Evolutionary conservation across 768 basidiomycete genomes (phyloP).

Genomic region (Zangia roseola): DNA sequence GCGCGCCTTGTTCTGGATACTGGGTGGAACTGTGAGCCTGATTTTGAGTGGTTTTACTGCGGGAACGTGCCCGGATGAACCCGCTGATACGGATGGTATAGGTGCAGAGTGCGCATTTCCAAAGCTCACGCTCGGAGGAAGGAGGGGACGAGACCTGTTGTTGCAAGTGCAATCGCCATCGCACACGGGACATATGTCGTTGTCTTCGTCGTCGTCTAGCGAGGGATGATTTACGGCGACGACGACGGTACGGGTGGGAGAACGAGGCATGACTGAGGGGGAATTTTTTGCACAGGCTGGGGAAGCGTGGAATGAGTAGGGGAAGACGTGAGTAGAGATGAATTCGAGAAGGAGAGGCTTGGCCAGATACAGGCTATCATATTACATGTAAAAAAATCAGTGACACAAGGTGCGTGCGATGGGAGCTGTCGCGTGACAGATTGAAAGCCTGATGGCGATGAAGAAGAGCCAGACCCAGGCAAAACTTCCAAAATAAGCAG

Average conservation of each 20-base stretch:
- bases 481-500: slow-evolving; percentile 25
- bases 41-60: slow-evolving; percentile 55
- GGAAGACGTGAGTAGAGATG: slow-evolving; percentile 22
- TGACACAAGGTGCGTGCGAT: slow-evolving; percentile 30
- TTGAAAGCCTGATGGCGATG: slow-evolving; percentile 29
- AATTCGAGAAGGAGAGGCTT: slow-evolving; percentile 22
- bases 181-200: slow-evolving; percentile 89
- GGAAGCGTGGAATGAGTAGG: slow-evolving; percentile 20
- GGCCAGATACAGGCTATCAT: slow-evolving; percentile 25
- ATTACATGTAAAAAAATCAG: slow-evolving; percentile 40
- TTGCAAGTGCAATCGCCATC: slow-evolving; percentile 84
- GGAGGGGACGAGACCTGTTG: slow-evolving; percentile 40
- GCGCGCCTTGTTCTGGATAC: slow-evolving; percentile 47
- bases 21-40: slow-evolving; percentile 65
- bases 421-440: slow-evolving; percentile 37
- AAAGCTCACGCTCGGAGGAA: slow-evolving; percentile 28
- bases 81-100: slow-evolving; percentile 38
- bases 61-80: slow-evolving; percentile 31
- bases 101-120: slow-evolving; percentile 39
- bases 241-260: slow-evolving; percentile 68
- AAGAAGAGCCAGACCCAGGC: slow-evolving; percentile 16
- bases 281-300: slow-evolving; percentile 47
- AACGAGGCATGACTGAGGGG: slow-evolving; percentile 63
- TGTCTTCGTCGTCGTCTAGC: slow-evolving; percentile 70
- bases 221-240: slow-evolving; percentile 37